A percentile compares a stretch with the other conserved stretches of the same genome.
phyloP scores from a whole-genome alignment of 371 early-diverging fungal genomes.

The Lichtheimia ornata region DNA sequence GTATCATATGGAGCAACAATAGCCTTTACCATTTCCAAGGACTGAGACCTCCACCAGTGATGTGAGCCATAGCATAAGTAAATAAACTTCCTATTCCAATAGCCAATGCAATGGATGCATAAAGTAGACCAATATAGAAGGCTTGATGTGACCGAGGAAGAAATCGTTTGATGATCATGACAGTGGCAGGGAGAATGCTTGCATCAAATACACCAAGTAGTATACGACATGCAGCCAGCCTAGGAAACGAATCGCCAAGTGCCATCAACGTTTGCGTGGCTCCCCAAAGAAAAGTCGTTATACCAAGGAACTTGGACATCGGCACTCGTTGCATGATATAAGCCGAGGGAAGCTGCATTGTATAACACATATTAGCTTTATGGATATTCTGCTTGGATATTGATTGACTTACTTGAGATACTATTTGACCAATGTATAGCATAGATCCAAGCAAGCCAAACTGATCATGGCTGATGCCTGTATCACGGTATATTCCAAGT shows the following conservation, averaged over 20 bases:
- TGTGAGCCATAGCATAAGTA: no score
- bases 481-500: constrained; percentile 5
- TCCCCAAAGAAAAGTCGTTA: neutral
- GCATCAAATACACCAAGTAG: constrained; percentile 4
- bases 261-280: neutral
- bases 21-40: no score
- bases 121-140: no score
- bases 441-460: constrained; percentile 4
- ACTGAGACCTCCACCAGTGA: no score
- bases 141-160: no score
- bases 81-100: no score
- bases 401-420: neutral
- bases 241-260: neutral
- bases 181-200: no score
- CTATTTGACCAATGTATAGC: neutral
- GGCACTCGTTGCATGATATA: neutral
- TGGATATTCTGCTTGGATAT: neutral
- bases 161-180: no score
- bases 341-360: neutral
- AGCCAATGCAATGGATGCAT: no score
- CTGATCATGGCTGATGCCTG: neutral
- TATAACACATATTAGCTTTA: neutral
- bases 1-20: no score
- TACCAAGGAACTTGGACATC: neutral
- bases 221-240: neutral